These are phyloP conservation scores for Inga leiocalycina DNA, from an alignment of 306 rosid genomes.

Conservation along the genomic window DNA sequence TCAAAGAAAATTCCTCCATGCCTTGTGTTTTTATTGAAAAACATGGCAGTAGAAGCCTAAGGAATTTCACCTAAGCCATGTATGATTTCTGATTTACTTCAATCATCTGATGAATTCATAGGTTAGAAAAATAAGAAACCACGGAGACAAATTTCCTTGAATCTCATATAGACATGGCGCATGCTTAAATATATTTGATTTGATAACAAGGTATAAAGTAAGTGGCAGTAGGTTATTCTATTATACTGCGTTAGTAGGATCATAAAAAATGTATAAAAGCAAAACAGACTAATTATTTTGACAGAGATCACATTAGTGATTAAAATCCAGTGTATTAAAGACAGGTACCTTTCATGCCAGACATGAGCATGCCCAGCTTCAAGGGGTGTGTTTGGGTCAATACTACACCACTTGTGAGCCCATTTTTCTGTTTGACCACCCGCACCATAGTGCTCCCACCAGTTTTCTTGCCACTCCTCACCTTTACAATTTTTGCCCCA, in stretches of 20 bases:
- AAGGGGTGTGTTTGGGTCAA: conserved; percentile 79
- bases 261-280: neutral
- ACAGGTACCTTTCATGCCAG: conserved; percentile 92
- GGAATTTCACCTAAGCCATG: neutral
- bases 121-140: neutral
- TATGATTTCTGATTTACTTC: conserved; percentile 1
- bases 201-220: neutral
- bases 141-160: neutral
- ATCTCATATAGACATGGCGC: neutral
- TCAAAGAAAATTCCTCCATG: neutral
- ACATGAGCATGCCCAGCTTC: conserved; percentile 95
- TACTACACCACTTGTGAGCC: conserved; percentile 98
- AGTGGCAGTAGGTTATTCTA: conserved; percentile 14
- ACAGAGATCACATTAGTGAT: conserved; percentile 13
- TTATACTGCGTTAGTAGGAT: neutral
- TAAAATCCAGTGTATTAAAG: neutral
- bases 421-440: conserved; percentile 85
- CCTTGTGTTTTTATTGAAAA: neutral
- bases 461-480: conserved; percentile 93
- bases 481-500: conserved; percentile 90
- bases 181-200: conserved; percentile 12
- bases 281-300: neutral
- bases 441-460: conserved; percentile 83
- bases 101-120: conserved; percentile 3
- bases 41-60: neutral